A percentile compares a stretch with the other conserved stretches of the same genome.
Conservation (phyloP, 2,329 filamentous ascomycete species). For the Malbranchea cinnamomea region DNA sequence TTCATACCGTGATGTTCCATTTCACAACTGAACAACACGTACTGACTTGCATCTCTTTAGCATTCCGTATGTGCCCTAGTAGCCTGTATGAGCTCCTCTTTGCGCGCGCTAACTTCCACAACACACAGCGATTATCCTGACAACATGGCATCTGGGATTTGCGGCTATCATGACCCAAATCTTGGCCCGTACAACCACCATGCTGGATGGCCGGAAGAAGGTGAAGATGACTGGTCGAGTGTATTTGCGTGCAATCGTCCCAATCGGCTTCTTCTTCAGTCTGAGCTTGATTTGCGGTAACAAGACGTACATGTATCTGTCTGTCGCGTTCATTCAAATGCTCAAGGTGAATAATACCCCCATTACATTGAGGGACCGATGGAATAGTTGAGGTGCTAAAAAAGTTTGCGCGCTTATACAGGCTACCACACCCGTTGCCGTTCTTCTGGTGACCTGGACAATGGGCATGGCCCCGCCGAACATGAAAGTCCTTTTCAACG, state of each 20-base stretch:
- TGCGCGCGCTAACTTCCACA: no score
- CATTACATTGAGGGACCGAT: constrained; percentile 10
- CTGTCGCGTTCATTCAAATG: constrained; percentile 97
- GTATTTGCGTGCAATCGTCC: constrained; percentile 84
- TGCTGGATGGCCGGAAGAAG: constrained; percentile 86
- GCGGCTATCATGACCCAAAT: constrained; percentile 90
- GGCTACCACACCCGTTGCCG: constrained; percentile 90
- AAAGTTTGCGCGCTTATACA: constrained; percentile 21
- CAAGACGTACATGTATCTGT: constrained; percentile 86
- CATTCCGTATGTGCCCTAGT: constrained; percentile 30
- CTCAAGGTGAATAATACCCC: constrained; percentile 60
- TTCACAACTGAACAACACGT: background rate
- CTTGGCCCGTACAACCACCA: constrained; percentile 72
- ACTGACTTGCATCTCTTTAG: constrained; percentile 13
- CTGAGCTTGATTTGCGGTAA: constrained; percentile 94
- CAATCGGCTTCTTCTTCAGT: constrained; percentile 91
- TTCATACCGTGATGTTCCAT: background rate
- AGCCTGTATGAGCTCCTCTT: constrained; percentile 9
- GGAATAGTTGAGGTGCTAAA: background rate
- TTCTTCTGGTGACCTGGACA: constrained; percentile 76
- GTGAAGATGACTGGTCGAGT: constrained; percentile 95
- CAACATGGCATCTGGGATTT: constrained; percentile 90
- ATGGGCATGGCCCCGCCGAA: constrained; percentile 75
- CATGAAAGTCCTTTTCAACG: constrained; percentile 76
- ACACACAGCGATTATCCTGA: constrained; percentile 53